Base-by-base conservation (phyloP, 108 stramenopile genomes). In the Bacterosira constricta region DNA sequence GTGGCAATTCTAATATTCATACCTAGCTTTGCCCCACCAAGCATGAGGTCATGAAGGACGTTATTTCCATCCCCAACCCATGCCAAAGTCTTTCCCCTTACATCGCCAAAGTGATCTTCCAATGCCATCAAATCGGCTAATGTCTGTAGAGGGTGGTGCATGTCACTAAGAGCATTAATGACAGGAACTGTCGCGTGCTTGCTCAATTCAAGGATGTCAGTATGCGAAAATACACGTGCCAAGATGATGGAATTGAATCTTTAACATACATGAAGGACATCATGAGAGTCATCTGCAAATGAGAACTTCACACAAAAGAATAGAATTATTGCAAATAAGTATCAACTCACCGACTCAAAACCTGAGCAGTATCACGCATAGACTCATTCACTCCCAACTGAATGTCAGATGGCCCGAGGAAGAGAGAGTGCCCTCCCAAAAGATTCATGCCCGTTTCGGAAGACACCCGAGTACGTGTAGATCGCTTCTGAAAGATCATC, bases 51-150 rank as follows among this genome's bases (percentile, higher is more conserved):
- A 73, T 99, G 96, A 31, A 97, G 79, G 20, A 99, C 97, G 69
- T 99, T 99, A 87, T 98, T 99, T 27, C 97, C 97, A 75, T 99
- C 98, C 50, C 98, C 98, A 42, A 98, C 97, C 97, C 97, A 98
- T 26, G 96, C 90, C 62, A 99, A 72, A n/a, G 93, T 97, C 69
- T 92, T 92, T 25, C 90, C 91, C 46, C 71, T 50, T 63, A 90
- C 71, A 47, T 75, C 71, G 46, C 93, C 97, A 64, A 92, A 97
- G 67, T 90, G 87, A 63, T 96, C 93, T 83, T 97, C 90, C 55
- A 99, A 76, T 13, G 96, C 96, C 95, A 96, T 91, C 25, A 96
- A 62, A 83, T 99, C 98, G 1, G 98, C 98, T 58, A 99, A 82
- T 53, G 96, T 95, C 83, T 99, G 98, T 25, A 99, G 84, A 26